Conservation (phyloP, 495 filamentous ascomycete species). For the Neurospora hispaniola region DNA sequence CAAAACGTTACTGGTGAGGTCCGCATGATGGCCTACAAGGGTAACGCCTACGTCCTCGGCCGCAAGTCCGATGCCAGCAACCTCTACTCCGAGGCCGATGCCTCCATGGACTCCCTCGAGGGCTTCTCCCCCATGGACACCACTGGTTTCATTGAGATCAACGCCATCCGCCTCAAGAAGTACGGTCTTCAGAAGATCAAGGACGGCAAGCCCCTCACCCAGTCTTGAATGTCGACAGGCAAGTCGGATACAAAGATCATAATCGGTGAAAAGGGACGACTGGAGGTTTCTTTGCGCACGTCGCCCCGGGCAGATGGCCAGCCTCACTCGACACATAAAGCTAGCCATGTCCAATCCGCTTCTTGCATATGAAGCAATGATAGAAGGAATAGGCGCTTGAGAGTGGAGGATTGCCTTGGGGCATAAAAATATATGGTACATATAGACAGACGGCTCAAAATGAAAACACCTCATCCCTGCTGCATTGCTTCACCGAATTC, state of each 20-base stretch:
- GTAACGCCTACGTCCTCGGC: slow-evolving; percentile 61
- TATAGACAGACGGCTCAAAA: not conserved
- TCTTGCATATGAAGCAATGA: not conserved
- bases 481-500: not conserved
- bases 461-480: not conserved
- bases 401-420: not conserved
- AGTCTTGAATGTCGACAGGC: slow-evolving; percentile 10
- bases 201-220: slow-evolving; percentile 41
- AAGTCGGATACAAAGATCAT: not conserved
- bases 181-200: slow-evolving; percentile 62
- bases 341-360: not conserved
- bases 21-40: slow-evolving; percentile 67
- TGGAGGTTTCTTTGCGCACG: not conserved
- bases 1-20: slow-evolving; percentile 54
- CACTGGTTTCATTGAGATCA: slow-evolving; percentile 63
- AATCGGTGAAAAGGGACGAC: not conserved
- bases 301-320: not conserved
- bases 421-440: not conserved
- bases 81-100: slow-evolving; percentile 72
- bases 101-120: slow-evolving; percentile 79
- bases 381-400: not conserved
- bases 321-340: not conserved
- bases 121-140: slow-evolving; percentile 68
- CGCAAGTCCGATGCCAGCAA: slow-evolving; percentile 69
- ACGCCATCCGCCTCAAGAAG: slow-evolving; percentile 85